Evolutionary conservation across 1,284 basidiomycete genomes (phyloP).

Genomic region (Puccinia polysora): DNA sequence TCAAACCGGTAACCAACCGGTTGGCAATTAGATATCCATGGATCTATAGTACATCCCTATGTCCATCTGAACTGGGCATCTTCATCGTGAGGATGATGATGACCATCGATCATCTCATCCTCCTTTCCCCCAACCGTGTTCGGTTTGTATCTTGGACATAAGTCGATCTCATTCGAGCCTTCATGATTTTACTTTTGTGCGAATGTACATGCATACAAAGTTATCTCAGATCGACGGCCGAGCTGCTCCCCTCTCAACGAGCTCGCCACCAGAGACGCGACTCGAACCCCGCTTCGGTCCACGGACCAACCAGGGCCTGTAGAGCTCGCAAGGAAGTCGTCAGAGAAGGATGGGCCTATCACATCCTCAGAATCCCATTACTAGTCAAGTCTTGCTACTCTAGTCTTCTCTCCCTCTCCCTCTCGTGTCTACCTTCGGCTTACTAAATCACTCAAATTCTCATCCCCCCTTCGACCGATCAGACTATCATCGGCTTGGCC

Average conservation of each 20-base stretch:
- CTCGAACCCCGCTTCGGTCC: background rate
- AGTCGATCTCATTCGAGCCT: too few species aligned
- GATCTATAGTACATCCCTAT: too few species aligned
- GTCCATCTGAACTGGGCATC: too few species aligned
- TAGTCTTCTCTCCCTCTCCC: background rate
- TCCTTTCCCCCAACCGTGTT: too few species aligned
- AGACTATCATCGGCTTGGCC: conserved; percentile 76
- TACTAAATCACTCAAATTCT: background rate
- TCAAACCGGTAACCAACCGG: too few species aligned
- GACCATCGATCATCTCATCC: too few species aligned
- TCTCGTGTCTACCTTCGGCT: background rate
- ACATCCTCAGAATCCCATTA: conserved; percentile 80
- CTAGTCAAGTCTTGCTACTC: conserved; percentile 58
- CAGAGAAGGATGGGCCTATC: conserved; percentile 69
- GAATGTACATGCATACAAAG: background rate
- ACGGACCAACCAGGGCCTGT: conserved; percentile 55
- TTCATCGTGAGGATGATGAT: too few species aligned
- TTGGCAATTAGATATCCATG: too few species aligned
- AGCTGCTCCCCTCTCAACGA: background rate
- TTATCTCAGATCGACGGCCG: background rate
- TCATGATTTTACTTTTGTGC: background rate
- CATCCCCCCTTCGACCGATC: background rate
- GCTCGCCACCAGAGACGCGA: conserved; percentile 1
- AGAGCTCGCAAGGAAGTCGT: conserved; percentile 55
- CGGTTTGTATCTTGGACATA: too few species aligned